Percentiles rank a stretch among this genome's conserved stretches.
These are phyloP conservation scores for Candida broadrunensis DNA, from an alignment of 805 yeast genomes.

Conservation along the genomic window DNA sequence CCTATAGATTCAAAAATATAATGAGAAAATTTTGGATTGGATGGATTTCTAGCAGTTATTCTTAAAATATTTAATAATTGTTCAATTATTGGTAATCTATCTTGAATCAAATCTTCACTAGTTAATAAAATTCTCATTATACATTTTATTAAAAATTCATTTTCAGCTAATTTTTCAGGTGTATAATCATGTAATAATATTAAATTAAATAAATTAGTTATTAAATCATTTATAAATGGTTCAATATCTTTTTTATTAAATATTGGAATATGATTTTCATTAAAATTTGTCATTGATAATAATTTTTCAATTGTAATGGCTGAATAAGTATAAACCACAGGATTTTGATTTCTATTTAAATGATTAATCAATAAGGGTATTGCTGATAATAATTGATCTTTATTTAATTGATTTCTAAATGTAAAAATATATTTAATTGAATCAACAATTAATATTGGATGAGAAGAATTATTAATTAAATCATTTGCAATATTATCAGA, in stretches of 20 bases:
- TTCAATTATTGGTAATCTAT: conserved; percentile 47
- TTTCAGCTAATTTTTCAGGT: conserved; percentile 92
- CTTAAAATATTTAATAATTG: conserved; percentile 69
- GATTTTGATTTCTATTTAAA: conserved; percentile 50
- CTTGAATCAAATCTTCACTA: conserved; percentile 57
- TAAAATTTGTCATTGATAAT: conserved; percentile 65
- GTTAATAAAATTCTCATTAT: conserved; percentile 78
- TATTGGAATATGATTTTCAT: conserved; percentile 46
- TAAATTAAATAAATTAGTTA: conserved; percentile 63
- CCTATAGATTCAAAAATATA: conserved; percentile 88
- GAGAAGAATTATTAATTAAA: conserved; percentile 50
- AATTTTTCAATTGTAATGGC: conserved; percentile 91
- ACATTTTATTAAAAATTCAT: conserved; percentile 88
- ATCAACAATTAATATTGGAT: conserved; percentile 84
- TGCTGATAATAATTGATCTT: conserved; percentile 74
- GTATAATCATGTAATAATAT: conserved; percentile 49
- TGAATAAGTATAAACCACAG: conserved; percentile 89
- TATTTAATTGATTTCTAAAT: conserved; percentile 90
- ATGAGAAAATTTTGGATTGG: conserved; percentile 92
- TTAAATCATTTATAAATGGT: conserved; percentile 54
- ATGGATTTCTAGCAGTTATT: conserved; percentile 81
- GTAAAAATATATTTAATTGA: conserved; percentile 88
- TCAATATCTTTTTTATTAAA: conserved; percentile 74
- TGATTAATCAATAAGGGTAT: conserved; percentile 76
- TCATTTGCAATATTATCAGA: conserved; percentile 79